Evolutionary conservation across 306 rosid genomes (phyloP).

Genomic region (Macrotyloma uniflorum): DNA sequence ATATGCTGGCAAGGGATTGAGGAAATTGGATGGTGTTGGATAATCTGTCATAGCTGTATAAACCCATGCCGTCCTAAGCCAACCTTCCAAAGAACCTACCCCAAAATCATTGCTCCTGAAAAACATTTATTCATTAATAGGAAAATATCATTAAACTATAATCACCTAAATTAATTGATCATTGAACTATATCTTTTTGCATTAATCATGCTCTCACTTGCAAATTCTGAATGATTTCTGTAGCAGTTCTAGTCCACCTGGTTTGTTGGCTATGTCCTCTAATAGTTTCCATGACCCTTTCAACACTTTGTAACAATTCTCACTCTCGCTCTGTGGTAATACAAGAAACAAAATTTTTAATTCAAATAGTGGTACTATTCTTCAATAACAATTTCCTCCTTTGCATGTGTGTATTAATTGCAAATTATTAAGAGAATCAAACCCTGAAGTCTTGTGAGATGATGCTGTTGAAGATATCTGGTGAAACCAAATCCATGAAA

Average conservation of each 20-base stretch:
- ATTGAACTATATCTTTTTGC: neutral
- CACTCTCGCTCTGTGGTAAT: constrained; percentile 66
- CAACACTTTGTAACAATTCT: constrained; percentile 75
- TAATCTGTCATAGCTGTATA: constrained; percentile 87
- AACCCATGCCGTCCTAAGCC: constrained; percentile 54
- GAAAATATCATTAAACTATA: neutral
- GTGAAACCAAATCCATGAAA: constrained; percentile 64
- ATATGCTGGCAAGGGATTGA: constrained; percentile 75
- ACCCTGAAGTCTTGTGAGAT: constrained; percentile 79
- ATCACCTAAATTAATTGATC: neutral
- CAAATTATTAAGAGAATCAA: constrained; percentile 4
- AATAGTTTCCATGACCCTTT: constrained; percentile 69
- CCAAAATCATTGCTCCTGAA: constrained; percentile 37
- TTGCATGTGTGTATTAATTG: neutral
- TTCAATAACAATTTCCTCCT: neutral
- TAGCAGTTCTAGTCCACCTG: constrained; percentile 51
- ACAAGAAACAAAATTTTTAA: neutral
- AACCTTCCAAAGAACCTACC: constrained; percentile 32
- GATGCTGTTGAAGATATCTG: constrained; percentile 52
- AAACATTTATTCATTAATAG: neutral
- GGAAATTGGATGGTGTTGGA: constrained; percentile 83
- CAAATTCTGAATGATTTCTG: constrained; percentile 69
- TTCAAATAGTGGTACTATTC: neutral
- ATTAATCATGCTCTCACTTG: constrained; percentile 51
- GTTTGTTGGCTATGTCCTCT: constrained; percentile 34